A percentile compares a stretch with the other conserved stretches of the same genome.
phyloP scores from a whole-genome alignment of 441 rosid species.

The Croton setiger region DNA sequence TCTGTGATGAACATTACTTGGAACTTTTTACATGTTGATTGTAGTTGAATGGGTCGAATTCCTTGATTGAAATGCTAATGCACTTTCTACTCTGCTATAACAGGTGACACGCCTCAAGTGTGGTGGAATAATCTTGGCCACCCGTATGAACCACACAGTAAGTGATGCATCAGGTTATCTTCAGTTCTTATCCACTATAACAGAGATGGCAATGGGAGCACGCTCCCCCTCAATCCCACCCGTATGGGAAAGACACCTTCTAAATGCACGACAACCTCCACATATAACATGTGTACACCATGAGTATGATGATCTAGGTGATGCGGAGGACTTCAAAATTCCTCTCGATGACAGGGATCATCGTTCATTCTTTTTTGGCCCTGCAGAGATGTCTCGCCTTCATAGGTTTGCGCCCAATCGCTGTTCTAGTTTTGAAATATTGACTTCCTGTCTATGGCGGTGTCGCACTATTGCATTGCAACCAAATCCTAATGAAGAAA shows the following conservation, averaged over 20 bases:
- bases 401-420: neutral
- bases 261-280: slow-evolving; percentile 31
- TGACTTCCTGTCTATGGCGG: slow-evolving; percentile 49
- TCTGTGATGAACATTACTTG: neutral
- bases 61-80: too few relatives aligned
- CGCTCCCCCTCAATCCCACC: slow-evolving; percentile 28
- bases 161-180: slow-evolving; percentile 35
- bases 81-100: too few relatives aligned
- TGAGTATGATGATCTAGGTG: slow-evolving; percentile 30
- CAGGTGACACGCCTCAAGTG: slow-evolving; percentile 45
- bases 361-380: slow-evolving; percentile 44
- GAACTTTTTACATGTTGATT: neutral
- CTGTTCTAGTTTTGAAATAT: slow-evolving; percentile 34
- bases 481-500: slow-evolving; percentile 36
- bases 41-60: neutral
- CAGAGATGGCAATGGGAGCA: slow-evolving; percentile 37
- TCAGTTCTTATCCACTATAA: slow-evolving; percentile 31
- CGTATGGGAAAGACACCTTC: slow-evolving; percentile 40
- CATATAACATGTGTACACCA: slow-evolving; percentile 33
- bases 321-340: slow-evolving; percentile 8
- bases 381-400: slow-evolving; percentile 28
- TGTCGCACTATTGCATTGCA: slow-evolving; percentile 44
- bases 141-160: slow-evolving; percentile 45
- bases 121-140: slow-evolving; percentile 42
- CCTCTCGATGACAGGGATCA: slow-evolving; percentile 24